Evolutionary conservation across 2,329 filamentous ascomycete genomes (phyloP), one percentile per base, ranked within the genome.

Genomic region (Ophidiomyces ophidiicola): DNA sequence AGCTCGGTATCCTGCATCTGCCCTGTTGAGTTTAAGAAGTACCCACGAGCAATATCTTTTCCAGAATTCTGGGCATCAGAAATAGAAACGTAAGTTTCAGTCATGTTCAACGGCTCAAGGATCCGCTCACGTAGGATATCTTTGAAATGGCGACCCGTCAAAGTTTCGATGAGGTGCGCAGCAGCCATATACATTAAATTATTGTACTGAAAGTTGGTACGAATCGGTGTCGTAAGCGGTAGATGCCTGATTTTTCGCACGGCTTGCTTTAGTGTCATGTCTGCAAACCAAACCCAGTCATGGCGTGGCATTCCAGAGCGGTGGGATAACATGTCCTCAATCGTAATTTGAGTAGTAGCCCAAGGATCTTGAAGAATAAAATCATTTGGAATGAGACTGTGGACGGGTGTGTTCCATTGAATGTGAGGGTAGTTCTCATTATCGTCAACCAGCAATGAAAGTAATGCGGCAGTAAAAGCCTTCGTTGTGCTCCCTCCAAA

Each of bases 401-500:
- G 41, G 18, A 49, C 25, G 12, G 44, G 41, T 4, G 47, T 45
- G 2, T 44, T 32, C 45, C 45, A 49, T 28, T 49, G 44, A 30
- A 49, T 44, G 11, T 51, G 28, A 1, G 48, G 44, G 33, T 49
- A 52, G 3, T 53, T 53, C 6, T 53, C 48, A 15, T 42, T 38
- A 23, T 53, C 50, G 21, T 51, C 45, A 10, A 54, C 48, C 2
- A 54, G 63, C 3, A 74, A 50, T 2, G 67, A 62, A 1, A 77
- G 52, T 0, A 62, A 60, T 1, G 70, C 70, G 1, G 67, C 63
- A 0, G 65, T 68, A 28, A 72, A 64, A 2, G 70, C 67, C 49
- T 76, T 77, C 11, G 70, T 71, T 1, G 64, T 72, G 23, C 69
- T 73, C 3, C 64, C 74, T 3, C 60, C 62, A 43, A 68, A 70